Evolutionary conservation across 2,329 filamentous ascomycete species (phyloP), one percentile per base, ranked within the genome.

Genomic region (Colletotrichum somersetense): DNA sequence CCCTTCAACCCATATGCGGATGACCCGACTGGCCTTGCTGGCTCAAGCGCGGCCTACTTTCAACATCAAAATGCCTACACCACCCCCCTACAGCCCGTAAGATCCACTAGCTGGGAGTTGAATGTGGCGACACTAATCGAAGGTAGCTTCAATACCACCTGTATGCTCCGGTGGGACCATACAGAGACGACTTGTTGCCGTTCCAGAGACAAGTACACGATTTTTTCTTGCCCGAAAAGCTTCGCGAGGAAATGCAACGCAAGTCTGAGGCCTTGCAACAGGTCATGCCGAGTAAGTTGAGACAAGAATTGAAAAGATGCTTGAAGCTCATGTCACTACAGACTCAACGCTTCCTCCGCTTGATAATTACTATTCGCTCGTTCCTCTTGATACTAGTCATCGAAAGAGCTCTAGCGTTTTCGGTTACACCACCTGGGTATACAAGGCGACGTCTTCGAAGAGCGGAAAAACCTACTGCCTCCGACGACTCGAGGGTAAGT

Each of bases 341-440:
- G 80, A 85, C 71, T 85, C 92, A 53, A 91, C 94, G 71, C 85
- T 97, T 10, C 94, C 94, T 7, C 88, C 90, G 72, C 88, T 98
- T 66, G 94, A 97, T 77, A 92, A 95, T 77, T 98, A 96, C 79
- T 95, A 98, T 81, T 97, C 95, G 5, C 87, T 99, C 14, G 95
- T 98, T 11, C 94, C 96, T 5, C 85, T 99, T 55, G 95, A 98
- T 80, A 93, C 91, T 11, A 92, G 88, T 62, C 91, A 94, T 73
- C 90, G 95, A 75, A 95, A 94, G 80, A 94, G 92, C 75, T 89
- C 91, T 5, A 88, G 89, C 16, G 89, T 93, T 20, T 98, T 98
- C 81, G 94, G 95, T 38, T 97, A 94, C 78, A 90, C 92, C 7
- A 97, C 92, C 77, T 98, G 95, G 94, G 90, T 97, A 0, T 99